Evolutionary conservation across 352 stramenopile genomes (phyloP).

Genomic region (Pythium aphanidermatum): DNA sequence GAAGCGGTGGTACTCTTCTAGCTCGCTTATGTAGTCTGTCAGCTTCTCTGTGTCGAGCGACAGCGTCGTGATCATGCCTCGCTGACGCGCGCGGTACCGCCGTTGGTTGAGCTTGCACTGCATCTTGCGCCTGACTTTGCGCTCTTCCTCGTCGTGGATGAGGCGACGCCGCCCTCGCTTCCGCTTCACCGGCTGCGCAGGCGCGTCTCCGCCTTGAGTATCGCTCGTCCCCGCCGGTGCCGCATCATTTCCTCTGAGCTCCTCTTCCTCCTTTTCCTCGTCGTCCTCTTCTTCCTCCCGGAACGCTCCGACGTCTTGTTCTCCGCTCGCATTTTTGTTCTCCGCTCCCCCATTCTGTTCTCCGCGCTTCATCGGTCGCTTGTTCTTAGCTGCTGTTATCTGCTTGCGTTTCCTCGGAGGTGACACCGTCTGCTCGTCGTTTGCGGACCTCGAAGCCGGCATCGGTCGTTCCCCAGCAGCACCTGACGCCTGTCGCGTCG

Average conservation of each 20-base stretch:
- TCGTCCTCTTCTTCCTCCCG: neutral
- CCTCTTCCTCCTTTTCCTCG: neutral
- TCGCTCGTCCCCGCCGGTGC: neutral
- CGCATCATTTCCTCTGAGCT: neutral
- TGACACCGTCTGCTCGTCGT: neutral
- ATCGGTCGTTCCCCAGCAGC: too few relatives aligned
- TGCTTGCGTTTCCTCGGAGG: conserved; percentile 1
- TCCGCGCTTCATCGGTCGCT: too few relatives aligned
- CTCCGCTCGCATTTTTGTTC: conserved; percentile 3
- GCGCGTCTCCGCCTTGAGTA: neutral
- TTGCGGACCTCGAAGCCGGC: neutral
- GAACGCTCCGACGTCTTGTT: neutral
- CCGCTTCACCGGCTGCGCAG: conserved; percentile 13
- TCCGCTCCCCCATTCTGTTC: too few relatives aligned
- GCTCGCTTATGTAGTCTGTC: conserved; percentile 34
- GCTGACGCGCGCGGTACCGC: conserved; percentile 54
- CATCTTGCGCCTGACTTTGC: conserved; percentile 52
- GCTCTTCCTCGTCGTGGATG: conserved; percentile 58
- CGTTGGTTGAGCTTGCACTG: conserved; percentile 76
- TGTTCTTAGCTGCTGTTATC: neutral
- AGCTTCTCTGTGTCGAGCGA: conserved; percentile 51
- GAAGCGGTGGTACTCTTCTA: conserved; percentile 49
- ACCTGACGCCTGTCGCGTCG: too few relatives aligned
- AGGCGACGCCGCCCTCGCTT: conserved; percentile 41
- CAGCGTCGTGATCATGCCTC: conserved; percentile 51